These are phyloP conservation scores for Ganoderma sinense DNA, from an alignment of 1,284 basidiomycete genomes.

Conservation along the genomic window DNA sequence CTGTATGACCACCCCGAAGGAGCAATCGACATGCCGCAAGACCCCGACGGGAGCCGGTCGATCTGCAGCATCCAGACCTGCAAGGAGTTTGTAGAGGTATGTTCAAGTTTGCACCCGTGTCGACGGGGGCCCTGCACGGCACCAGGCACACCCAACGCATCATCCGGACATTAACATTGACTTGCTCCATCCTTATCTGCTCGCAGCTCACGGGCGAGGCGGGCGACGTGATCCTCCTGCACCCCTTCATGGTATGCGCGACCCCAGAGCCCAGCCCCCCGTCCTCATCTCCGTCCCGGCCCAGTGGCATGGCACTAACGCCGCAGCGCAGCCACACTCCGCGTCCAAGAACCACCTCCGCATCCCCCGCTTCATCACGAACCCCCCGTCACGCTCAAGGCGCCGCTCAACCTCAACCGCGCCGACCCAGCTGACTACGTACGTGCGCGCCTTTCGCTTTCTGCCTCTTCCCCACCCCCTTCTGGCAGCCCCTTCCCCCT, in stretches of 20 bases:
- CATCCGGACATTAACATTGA: neutral
- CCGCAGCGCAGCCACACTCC: constrained; percentile 38
- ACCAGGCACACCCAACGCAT: neutral
- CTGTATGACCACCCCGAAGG: constrained; percentile 41
- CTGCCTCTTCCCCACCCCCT: too few species aligned
- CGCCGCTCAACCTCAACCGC: constrained; percentile 47
- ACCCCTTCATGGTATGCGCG: constrained; percentile 44
- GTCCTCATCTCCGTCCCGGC: neutral
- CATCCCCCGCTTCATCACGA: constrained; percentile 47
- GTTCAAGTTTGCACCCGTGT: neutral
- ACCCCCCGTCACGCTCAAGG: constrained; percentile 47
- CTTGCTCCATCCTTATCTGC: neutral
- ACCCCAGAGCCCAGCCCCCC: neutral
- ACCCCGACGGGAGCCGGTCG: constrained; percentile 38
- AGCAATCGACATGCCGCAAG: constrained; percentile 31
- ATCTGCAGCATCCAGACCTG: constrained; percentile 38
- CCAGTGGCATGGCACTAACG: neutral
- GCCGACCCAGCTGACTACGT: constrained; percentile 43
- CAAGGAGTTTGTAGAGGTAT: constrained; percentile 41
- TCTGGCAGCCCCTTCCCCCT: too few species aligned
- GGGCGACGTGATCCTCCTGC: constrained; percentile 48
- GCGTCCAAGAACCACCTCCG: constrained; percentile 46
- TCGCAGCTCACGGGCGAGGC: constrained; percentile 42
- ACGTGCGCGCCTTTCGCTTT: constrained; percentile 25
- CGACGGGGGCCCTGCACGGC: neutral